Conservation (phyloP, 2,329 filamentous ascomycete species). For the Calonectria henricotiae region DNA sequence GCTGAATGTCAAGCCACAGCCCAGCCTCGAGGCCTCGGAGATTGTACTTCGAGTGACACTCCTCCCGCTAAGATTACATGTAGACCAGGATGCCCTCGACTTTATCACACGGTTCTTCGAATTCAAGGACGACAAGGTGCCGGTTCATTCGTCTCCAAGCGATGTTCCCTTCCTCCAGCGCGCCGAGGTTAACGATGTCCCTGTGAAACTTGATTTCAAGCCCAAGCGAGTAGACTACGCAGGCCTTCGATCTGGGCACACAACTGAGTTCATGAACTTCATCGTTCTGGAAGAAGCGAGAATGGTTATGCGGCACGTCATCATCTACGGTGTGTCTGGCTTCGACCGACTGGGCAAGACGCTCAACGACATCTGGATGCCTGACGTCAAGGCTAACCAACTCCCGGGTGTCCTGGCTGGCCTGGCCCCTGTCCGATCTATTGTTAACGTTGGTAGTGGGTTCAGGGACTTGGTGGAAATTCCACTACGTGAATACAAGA, state of each 20-base stretch:
- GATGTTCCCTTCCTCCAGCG: conserved; percentile 92
- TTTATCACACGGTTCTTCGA: conserved; percentile 98
- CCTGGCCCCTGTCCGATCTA: conserved; percentile 88
- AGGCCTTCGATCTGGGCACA: conserved; percentile 91
- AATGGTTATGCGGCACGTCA: conserved; percentile 88
- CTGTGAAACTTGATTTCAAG: conserved; percentile 93
- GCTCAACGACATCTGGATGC: conserved; percentile 97
- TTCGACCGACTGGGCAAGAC: conserved; percentile 93
- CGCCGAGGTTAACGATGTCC: conserved; percentile 87
- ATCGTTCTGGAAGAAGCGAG: conserved; percentile 91
- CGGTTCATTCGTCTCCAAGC: conserved; percentile 72
- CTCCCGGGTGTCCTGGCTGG: conserved; percentile 91
- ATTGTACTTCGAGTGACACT: conserved; percentile 86
- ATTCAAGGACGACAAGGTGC: conserved; percentile 86
- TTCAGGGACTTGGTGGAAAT: conserved; percentile 90
- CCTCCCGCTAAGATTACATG: conserved; percentile 90
- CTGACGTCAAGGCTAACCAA: conserved; percentile 91
- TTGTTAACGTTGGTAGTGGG: conserved; percentile 93
- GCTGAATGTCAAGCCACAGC: conserved; percentile 88
- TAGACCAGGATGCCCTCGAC: conserved; percentile 97
- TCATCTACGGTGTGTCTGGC: conserved; percentile 92
- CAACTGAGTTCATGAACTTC: conserved; percentile 99
- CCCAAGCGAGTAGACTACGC: conserved; percentile 98
- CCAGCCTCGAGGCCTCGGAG: conserved; percentile 89
- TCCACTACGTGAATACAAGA: conserved; percentile 92